Percentiles rank a stretch among this genome's conserved stretches.
phyloP scores from a whole-genome alignment of 305 asterid genomes.

The Plantago lanceolata region DNA sequence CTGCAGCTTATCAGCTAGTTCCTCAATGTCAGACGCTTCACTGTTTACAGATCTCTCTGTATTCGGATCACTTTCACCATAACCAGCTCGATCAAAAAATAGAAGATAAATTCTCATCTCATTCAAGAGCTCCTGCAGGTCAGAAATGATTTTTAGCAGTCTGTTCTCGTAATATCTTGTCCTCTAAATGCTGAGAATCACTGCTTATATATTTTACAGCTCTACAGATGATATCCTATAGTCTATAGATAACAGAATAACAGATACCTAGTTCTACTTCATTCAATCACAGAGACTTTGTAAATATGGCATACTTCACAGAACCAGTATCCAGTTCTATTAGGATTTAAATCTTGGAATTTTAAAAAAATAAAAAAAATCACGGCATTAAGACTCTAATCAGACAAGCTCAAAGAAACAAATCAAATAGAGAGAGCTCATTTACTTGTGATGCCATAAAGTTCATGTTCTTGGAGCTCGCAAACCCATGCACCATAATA shows the following conservation, averaged over 20 bases:
- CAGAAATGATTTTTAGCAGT: conserved; percentile 29
- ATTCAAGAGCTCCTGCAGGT: conserved; percentile 59
- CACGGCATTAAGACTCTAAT: neutral
- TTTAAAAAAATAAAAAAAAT: too few relatives aligned
- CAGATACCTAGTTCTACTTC: neutral
- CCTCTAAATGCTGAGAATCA: too few relatives aligned
- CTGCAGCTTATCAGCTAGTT: conserved; percentile 68
- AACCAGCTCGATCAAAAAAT: conserved; percentile 79
- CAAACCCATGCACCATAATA: conserved; percentile 88
- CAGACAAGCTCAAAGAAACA: neutral
- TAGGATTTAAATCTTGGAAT: neutral
- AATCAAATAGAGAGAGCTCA: neutral
- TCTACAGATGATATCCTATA: too few relatives aligned
- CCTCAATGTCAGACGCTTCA: conserved; percentile 77
- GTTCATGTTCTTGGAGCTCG: conserved; percentile 73
- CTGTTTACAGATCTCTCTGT: conserved; percentile 64
- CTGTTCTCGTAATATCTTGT: neutral
- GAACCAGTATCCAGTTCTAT: neutral
- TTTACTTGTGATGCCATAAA: conserved; percentile 69
- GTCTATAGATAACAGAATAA: too few relatives aligned
- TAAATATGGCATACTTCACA: neutral
- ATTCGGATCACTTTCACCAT: conserved; percentile 88
- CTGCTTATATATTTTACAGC: too few relatives aligned
- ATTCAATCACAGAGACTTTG: neutral
- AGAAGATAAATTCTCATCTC: conserved; percentile 57